These are phyloP conservation scores for Aegilops longissima DNA, from an alignment of 176 grass and related monocot genomes.

Conservation along the genomic window DNA sequence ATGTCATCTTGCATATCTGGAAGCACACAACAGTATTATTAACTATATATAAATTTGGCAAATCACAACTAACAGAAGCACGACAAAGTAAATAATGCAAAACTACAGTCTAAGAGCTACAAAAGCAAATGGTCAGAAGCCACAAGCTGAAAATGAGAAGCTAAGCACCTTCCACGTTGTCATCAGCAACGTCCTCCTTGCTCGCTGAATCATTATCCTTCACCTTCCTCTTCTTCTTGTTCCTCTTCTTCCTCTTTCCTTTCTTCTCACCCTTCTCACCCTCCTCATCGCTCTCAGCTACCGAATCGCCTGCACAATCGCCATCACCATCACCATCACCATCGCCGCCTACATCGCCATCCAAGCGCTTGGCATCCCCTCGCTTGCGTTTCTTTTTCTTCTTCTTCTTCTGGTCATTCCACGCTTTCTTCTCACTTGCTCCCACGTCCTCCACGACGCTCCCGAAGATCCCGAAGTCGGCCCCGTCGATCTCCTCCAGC, in stretches of 20 bases:
- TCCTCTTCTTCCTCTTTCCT: constrained; percentile 30
- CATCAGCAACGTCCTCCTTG: constrained; percentile 5
- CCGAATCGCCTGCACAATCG: background rate
- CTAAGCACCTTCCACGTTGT: constrained; percentile 49
- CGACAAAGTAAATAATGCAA: background rate
- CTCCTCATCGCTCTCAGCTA: constrained; percentile 15
- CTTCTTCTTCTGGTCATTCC: constrained; percentile 42
- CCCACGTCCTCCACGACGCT: constrained; percentile 26
- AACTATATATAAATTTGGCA: constrained; percentile 8
- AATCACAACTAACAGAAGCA: background rate
- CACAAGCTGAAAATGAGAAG: background rate
- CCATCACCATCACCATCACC: background rate
- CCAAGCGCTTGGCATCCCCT: background rate
- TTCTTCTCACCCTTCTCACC: constrained; percentile 13
- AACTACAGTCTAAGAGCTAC: background rate
- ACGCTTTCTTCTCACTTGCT: constrained; percentile 10
- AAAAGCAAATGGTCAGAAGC: constrained; percentile 14
- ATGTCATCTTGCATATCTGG: constrained; percentile 28
- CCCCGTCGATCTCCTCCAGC: constrained; percentile 92
- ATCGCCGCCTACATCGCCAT: background rate
- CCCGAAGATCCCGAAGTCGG: constrained; percentile 55
- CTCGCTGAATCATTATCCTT: background rate
- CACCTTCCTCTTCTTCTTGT: constrained; percentile 58
- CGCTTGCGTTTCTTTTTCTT: constrained; percentile 55
- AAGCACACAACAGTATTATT: background rate